Evolutionary conservation across 2,329 filamentous ascomycete species (phyloP).

Genomic region (Coniochaeta hoffmannii): DNA sequence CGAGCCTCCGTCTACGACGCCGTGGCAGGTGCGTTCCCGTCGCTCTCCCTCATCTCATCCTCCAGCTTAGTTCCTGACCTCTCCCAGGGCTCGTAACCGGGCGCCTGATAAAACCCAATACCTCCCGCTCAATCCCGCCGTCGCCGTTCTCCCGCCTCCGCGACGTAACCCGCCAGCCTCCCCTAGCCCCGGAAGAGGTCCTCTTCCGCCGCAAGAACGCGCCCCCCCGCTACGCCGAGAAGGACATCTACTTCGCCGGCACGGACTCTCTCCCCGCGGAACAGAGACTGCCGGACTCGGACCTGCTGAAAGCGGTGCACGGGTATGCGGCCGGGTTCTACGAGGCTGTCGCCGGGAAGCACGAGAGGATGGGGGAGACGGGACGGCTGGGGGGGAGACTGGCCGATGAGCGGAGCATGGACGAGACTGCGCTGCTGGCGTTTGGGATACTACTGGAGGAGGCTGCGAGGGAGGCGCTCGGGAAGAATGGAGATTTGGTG

Average conservation of each 20-base stretch:
- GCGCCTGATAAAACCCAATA: slow-evolving; percentile 10
- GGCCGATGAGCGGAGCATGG: slow-evolving; percentile 56
- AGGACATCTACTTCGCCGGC: slow-evolving; percentile 60
- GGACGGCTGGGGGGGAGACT: slow-evolving; percentile 15
- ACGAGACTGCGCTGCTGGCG: slow-evolving; percentile 70
- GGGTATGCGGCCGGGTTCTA: slow-evolving; percentile 63
- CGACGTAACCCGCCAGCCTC: slow-evolving; percentile 20
- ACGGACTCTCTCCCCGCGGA: slow-evolving; percentile 47
- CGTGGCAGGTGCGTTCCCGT: neutral
- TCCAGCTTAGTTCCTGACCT: neutral
- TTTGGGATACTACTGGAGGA: slow-evolving; percentile 72
- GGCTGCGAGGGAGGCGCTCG: slow-evolving; percentile 51
- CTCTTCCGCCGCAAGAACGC: slow-evolving; percentile 60
- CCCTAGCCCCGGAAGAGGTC: slow-evolving; percentile 60
- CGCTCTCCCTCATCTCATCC: neutral
- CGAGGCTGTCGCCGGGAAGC: slow-evolving; percentile 25
- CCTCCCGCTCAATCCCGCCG: slow-evolving; percentile 5
- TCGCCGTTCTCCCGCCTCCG: slow-evolving; percentile 7
- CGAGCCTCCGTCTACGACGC: neutral
- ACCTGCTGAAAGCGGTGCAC: slow-evolving; percentile 63
- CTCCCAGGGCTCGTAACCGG: slow-evolving; percentile 13
- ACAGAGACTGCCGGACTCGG: slow-evolving; percentile 56
- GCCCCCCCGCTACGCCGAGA: slow-evolving; percentile 60
- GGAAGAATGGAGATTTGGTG: slow-evolving; percentile 59
- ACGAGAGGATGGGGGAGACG: slow-evolving; percentile 1